These are phyloP conservation scores for Phyllosticta ampelicida DNA, from an alignment of 2,329 filamentous ascomycete genomes.

Conservation along the genomic window DNA sequence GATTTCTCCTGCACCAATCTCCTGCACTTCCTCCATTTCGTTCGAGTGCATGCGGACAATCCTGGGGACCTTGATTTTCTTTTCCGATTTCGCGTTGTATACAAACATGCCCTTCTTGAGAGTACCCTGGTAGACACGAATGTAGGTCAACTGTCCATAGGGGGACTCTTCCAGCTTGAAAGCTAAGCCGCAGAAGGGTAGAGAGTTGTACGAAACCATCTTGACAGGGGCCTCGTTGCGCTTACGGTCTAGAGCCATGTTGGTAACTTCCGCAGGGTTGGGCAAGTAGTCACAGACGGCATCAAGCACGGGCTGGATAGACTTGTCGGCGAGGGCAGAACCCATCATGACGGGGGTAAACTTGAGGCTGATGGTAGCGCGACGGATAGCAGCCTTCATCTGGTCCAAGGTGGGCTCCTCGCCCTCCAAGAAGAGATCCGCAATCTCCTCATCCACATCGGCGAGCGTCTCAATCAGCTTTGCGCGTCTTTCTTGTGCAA, in stretches of 20 bases:
- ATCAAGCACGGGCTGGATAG: slow-evolving; percentile 91
- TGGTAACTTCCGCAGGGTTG: slow-evolving; percentile 80
- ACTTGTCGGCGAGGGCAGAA: slow-evolving; percentile 87
- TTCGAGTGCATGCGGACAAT: slow-evolving; percentile 99
- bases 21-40: slow-evolving; percentile 93
- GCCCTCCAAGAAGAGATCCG: slow-evolving; percentile 88
- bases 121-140: slow-evolving; percentile 92
- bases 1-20: slow-evolving; percentile 93
- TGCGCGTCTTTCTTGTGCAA: slow-evolving; percentile 72
- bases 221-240: slow-evolving; percentile 70
- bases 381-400: slow-evolving; percentile 84
- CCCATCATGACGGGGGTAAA: slow-evolving; percentile 97
- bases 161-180: slow-evolving; percentile 99
- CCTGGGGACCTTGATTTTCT: slow-evolving; percentile 91
- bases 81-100: slow-evolving; percentile 86
- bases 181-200: slow-evolving; percentile 89
- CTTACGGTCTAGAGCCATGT: slow-evolving; percentile 75
- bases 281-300: slow-evolving; percentile 93
- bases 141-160: slow-evolving; percentile 95
- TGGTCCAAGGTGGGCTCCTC: slow-evolving; percentile 65
- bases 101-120: slow-evolving; percentile 81
- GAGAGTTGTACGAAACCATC: slow-evolving; percentile 82
- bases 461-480: slow-evolving; percentile 89
- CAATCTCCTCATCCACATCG: slow-evolving; percentile 96
- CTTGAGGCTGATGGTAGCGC: slow-evolving; percentile 77